phyloP scores from a whole-genome alignment of 495 filamentous ascomycete genomes.

The Penicillium salamii region DNA sequence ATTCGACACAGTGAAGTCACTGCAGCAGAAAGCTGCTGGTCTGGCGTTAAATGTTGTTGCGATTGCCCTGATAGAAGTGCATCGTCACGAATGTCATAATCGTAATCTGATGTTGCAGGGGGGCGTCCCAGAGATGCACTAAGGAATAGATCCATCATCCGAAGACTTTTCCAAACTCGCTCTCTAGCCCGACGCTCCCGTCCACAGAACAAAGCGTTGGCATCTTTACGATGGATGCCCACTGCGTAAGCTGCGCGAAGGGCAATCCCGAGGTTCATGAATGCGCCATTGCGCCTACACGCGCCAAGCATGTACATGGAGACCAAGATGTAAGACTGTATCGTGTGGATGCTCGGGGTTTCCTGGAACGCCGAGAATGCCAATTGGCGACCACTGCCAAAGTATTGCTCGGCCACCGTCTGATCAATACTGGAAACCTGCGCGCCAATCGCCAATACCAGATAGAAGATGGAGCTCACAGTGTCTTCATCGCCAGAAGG shows the following conservation, averaged over 20 bases:
- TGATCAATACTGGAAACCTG: conserved; percentile 50
- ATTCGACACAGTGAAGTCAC: conserved; percentile 52
- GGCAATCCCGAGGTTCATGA: conserved; percentile 53
- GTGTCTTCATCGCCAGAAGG: conserved; percentile 42
- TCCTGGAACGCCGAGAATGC: conserved; percentile 55
- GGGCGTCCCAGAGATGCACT: conserved; percentile 59
- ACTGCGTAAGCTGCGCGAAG: conserved; percentile 58
- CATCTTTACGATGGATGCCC: conserved; percentile 59
- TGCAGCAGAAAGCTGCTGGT: conserved; percentile 34
- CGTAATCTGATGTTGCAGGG: conserved; percentile 56
- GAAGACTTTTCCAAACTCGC: conserved; percentile 59
- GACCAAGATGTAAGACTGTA: conserved; percentile 57
- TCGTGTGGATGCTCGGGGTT: conserved; percentile 53
- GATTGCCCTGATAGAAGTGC: conserved; percentile 12
- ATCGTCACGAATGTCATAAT: conserved; percentile 50
- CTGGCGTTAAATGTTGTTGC: conserved; percentile 20
- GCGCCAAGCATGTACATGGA: conserved; percentile 60
- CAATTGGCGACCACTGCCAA: conserved; percentile 53
- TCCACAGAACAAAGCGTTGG: conserved; percentile 55
- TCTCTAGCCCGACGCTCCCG: conserved; percentile 51
- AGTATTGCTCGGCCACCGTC: conserved; percentile 45
- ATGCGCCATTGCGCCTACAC: conserved; percentile 60
- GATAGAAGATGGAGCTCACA: conserved; percentile 53
- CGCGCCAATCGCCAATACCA: conserved; percentile 60
- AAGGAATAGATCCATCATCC: conserved; percentile 59